Evolutionary conservation across 2,329 filamentous ascomycete species (phyloP).

Genomic region (Sporothrix humicola): DNA sequence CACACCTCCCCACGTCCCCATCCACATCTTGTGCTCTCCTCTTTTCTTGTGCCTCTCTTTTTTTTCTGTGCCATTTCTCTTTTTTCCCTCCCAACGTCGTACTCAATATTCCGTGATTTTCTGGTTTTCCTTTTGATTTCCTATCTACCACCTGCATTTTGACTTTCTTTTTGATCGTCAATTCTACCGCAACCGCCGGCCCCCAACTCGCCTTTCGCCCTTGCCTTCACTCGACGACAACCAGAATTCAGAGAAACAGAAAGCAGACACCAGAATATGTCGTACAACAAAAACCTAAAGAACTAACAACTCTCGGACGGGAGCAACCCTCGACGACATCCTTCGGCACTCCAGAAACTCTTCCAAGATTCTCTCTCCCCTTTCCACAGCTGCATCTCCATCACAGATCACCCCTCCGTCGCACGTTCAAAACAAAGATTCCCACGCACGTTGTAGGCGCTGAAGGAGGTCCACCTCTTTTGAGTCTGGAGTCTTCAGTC

Average conservation of each 20-base stretch:
- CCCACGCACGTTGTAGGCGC: not conserved
- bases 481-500: not conserved
- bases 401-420: slow-evolving; percentile 19
- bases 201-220: slow-evolving; percentile 13
- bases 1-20: slow-evolving; percentile 19
- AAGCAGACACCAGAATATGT: no score
- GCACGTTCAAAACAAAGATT: slow-evolving; percentile 13
- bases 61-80: not conserved
- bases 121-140: not conserved
- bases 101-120: slow-evolving; percentile 17
- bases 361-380: not conserved
- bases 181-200: slow-evolving; percentile 23
- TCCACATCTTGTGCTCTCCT: not conserved
- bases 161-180: slow-evolving; percentile 8
- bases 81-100: not conserved
- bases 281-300: not conserved
- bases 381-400: not conserved
- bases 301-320: not conserved
- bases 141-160: no score
- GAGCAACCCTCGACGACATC: not conserved
- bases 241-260: not conserved
- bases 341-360: slow-evolving; percentile 9
- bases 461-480: not conserved
- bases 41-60: not conserved
- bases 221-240: not conserved